Percentiles rank a stretch among this genome's conserved stretches.
Conservation (phyloP, 140 eudicot species). For the Senecio squalidus region DNA sequence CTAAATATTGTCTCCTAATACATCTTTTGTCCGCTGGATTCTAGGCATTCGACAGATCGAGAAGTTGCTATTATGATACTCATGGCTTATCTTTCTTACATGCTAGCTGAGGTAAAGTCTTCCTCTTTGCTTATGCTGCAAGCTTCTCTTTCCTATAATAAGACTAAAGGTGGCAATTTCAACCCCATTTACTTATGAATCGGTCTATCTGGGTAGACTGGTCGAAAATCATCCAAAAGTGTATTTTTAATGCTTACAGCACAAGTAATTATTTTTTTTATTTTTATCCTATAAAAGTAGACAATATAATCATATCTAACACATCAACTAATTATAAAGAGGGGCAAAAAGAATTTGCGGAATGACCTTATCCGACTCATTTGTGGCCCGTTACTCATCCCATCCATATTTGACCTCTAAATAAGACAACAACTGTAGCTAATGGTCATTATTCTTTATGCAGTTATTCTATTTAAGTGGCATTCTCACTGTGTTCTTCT, state of each 20-base stretch:
- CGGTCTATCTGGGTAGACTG: background rate
- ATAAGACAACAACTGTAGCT: background rate
- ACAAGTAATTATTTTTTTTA: background rate
- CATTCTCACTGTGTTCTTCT: slow-evolving; percentile 82
- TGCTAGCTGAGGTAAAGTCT: slow-evolving; percentile 69
- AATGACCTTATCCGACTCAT: too few relatives aligned
- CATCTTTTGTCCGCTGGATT: slow-evolving; percentile 13
- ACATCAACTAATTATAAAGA: background rate
- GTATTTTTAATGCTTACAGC: background rate
- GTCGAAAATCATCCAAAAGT: background rate
- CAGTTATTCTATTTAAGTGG: slow-evolving; percentile 86
- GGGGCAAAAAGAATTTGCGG: background rate
- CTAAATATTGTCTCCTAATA: background rate
- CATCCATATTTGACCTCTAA: background rate
- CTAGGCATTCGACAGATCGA: slow-evolving; percentile 86
- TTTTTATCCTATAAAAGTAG: background rate
- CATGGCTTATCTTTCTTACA: slow-evolving; percentile 82
- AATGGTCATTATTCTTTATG: slow-evolving; percentile 12
- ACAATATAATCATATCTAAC: background rate
- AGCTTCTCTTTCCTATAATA: background rate
- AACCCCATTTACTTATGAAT: background rate
- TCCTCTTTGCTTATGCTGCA: background rate
- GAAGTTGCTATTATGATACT: slow-evolving; percentile 91
- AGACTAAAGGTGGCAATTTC: background rate
- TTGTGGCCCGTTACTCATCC: background rate